Evolutionary conservation across 164 flowering plant species (phyloP).

Genomic region (Sextonia rubra): DNA sequence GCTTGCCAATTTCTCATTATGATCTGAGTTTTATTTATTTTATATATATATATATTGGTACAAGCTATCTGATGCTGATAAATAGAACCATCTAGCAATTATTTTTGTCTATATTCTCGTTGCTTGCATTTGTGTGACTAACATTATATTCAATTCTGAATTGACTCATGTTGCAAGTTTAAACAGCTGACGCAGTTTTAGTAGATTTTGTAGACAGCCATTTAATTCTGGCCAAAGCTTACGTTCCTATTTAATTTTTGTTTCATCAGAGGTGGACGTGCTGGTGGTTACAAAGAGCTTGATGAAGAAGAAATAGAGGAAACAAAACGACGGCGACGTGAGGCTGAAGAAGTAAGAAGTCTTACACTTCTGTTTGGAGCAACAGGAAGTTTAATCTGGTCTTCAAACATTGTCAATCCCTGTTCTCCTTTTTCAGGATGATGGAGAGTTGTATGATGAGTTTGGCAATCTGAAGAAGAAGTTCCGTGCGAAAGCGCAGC

Average conservation of each 20-base stretch:
- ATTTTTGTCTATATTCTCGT: no score
- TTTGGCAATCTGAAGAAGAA: slow-evolving; percentile 98
- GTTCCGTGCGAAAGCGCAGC: slow-evolving; percentile 81
- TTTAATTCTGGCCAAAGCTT: neutral
- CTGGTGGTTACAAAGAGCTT: slow-evolving; percentile 97
- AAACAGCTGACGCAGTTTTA: no score
- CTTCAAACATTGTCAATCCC: no score
- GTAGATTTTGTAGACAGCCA: neutral
- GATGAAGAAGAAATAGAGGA: slow-evolving; percentile 98
- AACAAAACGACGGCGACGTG: slow-evolving; percentile 74
- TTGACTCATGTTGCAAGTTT: no score
- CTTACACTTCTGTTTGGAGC: neutral
- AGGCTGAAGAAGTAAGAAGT: slow-evolving; percentile 79
- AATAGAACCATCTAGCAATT: no score
- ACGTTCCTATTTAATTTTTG: neutral
- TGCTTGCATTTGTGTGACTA: no score
- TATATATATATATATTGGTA: no score
- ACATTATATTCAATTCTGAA: no score
- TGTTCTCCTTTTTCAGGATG: slow-evolving; percentile 57
- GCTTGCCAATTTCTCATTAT: no score
- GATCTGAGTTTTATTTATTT: no score
- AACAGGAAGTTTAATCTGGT: neutral
- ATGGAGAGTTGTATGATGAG: slow-evolving; percentile 98
- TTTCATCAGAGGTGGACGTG: slow-evolving; percentile 84
- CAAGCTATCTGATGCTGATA: no score